Evolutionary conservation across 306 rosid species (phyloP), one percentile per base, ranked within the genome.

Genomic region (Cucumis hystrix): DNA sequence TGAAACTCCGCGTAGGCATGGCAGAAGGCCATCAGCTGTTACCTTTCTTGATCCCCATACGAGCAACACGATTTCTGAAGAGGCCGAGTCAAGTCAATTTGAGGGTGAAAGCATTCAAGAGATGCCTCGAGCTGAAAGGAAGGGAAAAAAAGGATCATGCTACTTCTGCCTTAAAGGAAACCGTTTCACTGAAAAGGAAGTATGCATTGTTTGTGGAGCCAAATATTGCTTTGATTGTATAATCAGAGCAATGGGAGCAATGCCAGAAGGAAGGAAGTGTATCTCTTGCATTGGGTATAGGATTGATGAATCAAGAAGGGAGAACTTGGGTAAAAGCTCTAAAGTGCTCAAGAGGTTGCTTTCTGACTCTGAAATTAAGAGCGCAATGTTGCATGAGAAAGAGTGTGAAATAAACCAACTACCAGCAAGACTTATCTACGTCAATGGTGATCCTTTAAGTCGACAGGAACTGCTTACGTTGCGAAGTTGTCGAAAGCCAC

Each of bases 211-310:
- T 72, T 93, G 98, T 80, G 81, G 87, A 17, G 90, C 92, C 20
- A 91, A 89, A 86, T 93, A 82, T 78, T 93, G 98, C 64, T n/a
- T 39, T 33, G 51, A 54, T 20, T 93, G 98, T 79, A 87, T 93
- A 43, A 39, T 89, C 14, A 86, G 87, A 82, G 91, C 86, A 80
- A 93, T 91, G 98, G 96, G 98, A 78, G 78, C 93, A 11, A 91
- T 93, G 98, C 92, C 96, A 3, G 87, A 93, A 83, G 98, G 98
- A 20, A 87, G 98, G 58, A 93, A 93, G 76, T 91, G 98, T 79
- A 58, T 93, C 18, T 51, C 76, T 71, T 93, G 96, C 84, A 91
- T 89, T 79, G 88, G 87, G 49, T 18, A 8, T 30, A 43, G 80
- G 49, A 88, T 93, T 64, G 88, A 91, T 49, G 98, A 93, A 86